Evolutionary conservation across 331 rosid genomes (phyloP).

Genomic region (Pyracantha coccinea): DNA sequence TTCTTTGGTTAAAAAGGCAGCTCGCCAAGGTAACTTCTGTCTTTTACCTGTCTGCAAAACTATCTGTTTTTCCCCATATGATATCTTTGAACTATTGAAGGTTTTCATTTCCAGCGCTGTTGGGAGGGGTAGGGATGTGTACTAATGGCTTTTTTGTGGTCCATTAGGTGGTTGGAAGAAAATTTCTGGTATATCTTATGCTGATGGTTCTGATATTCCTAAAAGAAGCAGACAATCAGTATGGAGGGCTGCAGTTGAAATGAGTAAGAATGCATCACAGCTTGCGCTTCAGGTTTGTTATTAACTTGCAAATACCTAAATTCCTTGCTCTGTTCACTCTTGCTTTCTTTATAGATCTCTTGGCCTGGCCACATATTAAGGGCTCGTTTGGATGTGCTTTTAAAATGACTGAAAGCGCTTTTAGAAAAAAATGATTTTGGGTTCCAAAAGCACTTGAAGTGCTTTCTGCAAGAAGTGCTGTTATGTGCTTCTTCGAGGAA

Average conservation of each 20-base stretch:
- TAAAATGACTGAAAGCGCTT: too few relatives aligned
- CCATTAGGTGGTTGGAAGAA: constrained; percentile 62
- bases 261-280: constrained; percentile 82
- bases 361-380: background rate
- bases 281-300: constrained; percentile 81
- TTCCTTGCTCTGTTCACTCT: background rate
- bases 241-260: constrained; percentile 90
- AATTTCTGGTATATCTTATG: constrained; percentile 59
- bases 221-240: constrained; percentile 74
- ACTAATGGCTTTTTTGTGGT: constrained; percentile 18
- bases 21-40: constrained; percentile 61
- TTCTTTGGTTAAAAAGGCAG: constrained; percentile 59
- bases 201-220: constrained; percentile 75
- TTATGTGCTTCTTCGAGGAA: too few relatives aligned
- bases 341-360: background rate
- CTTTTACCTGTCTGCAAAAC: background rate
- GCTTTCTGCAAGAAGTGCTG: too few relatives aligned
- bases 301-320: background rate
- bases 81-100: background rate
- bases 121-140: background rate
- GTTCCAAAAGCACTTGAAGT: too few relatives aligned
- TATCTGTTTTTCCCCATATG: background rate
- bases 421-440: too few relatives aligned
- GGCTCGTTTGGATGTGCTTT: too few relatives aligned
- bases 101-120: background rate